Percentiles rank a stretch among this genome's conserved stretches.
phyloP scores from a whole-genome alignment of 176 grass and related monocot species.

The Bothriochloa decipiens region DNA sequence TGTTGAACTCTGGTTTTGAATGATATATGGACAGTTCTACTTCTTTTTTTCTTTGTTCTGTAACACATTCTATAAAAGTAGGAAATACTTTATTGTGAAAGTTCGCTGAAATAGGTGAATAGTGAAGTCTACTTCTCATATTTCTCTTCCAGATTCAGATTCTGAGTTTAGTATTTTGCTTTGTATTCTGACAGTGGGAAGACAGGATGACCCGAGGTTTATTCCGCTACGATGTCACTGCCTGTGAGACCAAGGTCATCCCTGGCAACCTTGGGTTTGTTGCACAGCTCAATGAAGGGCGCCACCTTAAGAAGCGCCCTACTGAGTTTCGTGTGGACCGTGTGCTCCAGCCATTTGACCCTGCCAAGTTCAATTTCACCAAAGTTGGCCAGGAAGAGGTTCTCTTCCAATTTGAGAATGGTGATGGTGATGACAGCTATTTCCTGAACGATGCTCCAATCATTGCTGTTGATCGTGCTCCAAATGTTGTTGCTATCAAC shows the following conservation, averaged over 20 bases:
- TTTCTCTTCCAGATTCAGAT: constrained; percentile 5
- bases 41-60: background rate
- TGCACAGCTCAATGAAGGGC: constrained; percentile 95
- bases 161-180: constrained; percentile 19
- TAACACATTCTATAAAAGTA: background rate
- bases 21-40: background rate
- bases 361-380: constrained; percentile 91
- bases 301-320: constrained; percentile 97
- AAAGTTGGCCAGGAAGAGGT: constrained; percentile 85
- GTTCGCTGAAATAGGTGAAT: background rate
- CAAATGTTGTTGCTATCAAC: constrained; percentile 70
- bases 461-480: constrained; percentile 36
- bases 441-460: constrained; percentile 42
- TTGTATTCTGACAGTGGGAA: constrained; percentile 68
- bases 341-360: constrained; percentile 81
- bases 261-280: constrained; percentile 85
- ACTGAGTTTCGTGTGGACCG: constrained; percentile 89
- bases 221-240: constrained; percentile 95
- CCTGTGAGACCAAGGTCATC: constrained; percentile 95
- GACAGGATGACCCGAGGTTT: constrained; percentile 78
- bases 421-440: constrained; percentile 41
- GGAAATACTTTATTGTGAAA: background rate
- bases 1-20: background rate
- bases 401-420: constrained; percentile 70
- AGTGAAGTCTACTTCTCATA: background rate